phyloP scores from a whole-genome alignment of 2,329 filamentous ascomycete genomes.

The Talaromyces marneffei region DNA sequence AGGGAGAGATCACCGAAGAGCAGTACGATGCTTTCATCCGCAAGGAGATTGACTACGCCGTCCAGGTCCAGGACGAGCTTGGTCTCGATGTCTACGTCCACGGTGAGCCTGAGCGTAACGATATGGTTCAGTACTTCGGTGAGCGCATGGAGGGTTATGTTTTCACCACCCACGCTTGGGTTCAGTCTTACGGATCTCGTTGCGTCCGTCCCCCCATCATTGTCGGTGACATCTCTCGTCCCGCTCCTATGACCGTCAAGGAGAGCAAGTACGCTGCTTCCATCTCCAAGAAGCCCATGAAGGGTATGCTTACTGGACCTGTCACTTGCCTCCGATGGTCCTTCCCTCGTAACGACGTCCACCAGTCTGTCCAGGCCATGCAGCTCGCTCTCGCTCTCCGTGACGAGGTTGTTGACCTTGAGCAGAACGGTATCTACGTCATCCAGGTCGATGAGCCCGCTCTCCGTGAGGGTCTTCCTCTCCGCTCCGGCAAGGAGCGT shows the following conservation, averaged over 20 bases:
- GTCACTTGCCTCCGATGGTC: slow-evolving; percentile 99
- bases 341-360: slow-evolving; percentile 98
- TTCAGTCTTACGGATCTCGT: slow-evolving; percentile 96
- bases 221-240: slow-evolving; percentile 96
- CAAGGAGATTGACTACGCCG: slow-evolving; percentile 91
- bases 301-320: slow-evolving; percentile 99
- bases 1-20: slow-evolving; percentile 86
- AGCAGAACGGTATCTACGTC: slow-evolving; percentile 92
- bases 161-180: slow-evolving; percentile 99
- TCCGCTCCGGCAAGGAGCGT: slow-evolving; percentile 87
- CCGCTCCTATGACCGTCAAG: slow-evolving; percentile 98
- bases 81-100: slow-evolving; percentile 95
- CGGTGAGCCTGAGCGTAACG: slow-evolving; percentile 98
- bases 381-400: slow-evolving; percentile 97
- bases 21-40: slow-evolving; percentile 99
- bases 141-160: slow-evolving; percentile 91
- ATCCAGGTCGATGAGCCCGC: slow-evolving; percentile 99
- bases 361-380: slow-evolving; percentile 98
- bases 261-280: slow-evolving; percentile 98
- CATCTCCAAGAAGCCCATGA: slow-evolving; percentile 98
- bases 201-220: slow-evolving; percentile 98
- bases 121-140: slow-evolving; percentile 99
- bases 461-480: slow-evolving; percentile 97
- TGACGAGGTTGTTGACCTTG: slow-evolving; percentile 96
- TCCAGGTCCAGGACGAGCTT: slow-evolving; percentile 97